Base-by-base conservation (phyloP, 2,329 filamentous ascomycete species). In the Beauveria scarabaeidicola region DNA sequence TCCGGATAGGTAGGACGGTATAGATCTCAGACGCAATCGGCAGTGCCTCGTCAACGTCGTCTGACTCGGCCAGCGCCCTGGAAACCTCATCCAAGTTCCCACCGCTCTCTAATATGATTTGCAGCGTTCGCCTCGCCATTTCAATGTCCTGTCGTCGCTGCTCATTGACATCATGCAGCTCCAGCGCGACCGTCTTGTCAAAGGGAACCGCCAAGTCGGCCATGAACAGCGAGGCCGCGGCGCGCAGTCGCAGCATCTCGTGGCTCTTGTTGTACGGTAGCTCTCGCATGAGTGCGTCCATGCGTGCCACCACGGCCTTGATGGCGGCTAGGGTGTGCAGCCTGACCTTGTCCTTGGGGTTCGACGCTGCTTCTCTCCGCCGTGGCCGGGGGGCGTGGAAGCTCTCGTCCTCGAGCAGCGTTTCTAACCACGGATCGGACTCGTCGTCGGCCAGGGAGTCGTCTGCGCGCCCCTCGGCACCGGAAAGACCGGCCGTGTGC, bases 181-280 rank as follows among this genome's bases (percentile, higher is more conserved):
- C 65, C 19, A 64, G 61, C 15, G 63, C 64, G 11, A 73, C 72
- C 44, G 73, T 69, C 7, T 69, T 66, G 2, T 65, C 64, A 43
- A 71, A 64, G 0, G 78, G 77, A 23, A 85, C 66, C 27, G 74
- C 69, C 41, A 96, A 73, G 69, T 96, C 90, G 7, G 81, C 87
- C 17, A 90, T 77, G 78, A 90, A 96, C 17, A 94, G 75, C 1
- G 84, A 83, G 6, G 91, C 74, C 81, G 91, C 90, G 9, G 82
- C 91, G 55, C 90, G 80, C 25, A 96, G 74, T 52, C 87, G 78
- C 50, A 92, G 75, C 61, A 96, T 74, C 62, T 86, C 82, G 5
- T 77, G 72, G 65, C 85, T 86, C 60, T 85, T 84, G 32, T 85
- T 84, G 68, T 86, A 96, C 0, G 90, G 90, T 25, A 84, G 79